These are phyloP conservation scores for Alliaria petiolata DNA, from an alignment of 345 rosid genomes.

Conservation along the genomic window DNA sequence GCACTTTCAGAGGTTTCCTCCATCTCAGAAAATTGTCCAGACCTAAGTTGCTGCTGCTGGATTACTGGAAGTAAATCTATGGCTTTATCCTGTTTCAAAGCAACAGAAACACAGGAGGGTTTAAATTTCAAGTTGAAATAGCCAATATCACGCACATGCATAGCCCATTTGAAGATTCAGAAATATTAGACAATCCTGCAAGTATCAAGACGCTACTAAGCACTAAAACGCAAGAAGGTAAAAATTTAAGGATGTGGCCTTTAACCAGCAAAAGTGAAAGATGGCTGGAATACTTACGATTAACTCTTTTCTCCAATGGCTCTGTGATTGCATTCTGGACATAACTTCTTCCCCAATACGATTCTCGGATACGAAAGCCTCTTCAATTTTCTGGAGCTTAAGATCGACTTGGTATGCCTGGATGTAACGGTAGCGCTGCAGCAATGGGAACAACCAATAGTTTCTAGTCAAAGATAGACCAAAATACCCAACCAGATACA, in stretches of 20 bases:
- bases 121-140: conserved; percentile 12
- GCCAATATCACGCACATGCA: neutral
- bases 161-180: neutral
- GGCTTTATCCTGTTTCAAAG: conserved; percentile 55
- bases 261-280: too few species aligned
- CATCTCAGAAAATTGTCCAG: conserved; percentile 42
- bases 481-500: neutral
- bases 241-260: too few species aligned
- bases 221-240: neutral
- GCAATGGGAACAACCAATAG: conserved; percentile 18
- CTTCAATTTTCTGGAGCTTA: conserved; percentile 63
- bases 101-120: neutral
- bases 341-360: conserved; percentile 45
- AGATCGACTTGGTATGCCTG: conserved; percentile 78
- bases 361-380: conserved; percentile 47
- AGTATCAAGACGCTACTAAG: conserved; percentile 1
- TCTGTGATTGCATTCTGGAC: conserved; percentile 56
- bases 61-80: conserved; percentile 65
- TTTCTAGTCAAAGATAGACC: conserved; percentile 14
- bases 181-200: neutral
- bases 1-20: conserved; percentile 35
- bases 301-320: conserved; percentile 67
- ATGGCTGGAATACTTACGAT: conserved; percentile 56
- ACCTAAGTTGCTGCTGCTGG: conserved; percentile 59
- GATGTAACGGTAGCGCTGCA: conserved; percentile 85